Evolutionary conservation across 257 asterid genomes (phyloP).

Genomic region (Schizonepeta tenuifolia): DNA sequence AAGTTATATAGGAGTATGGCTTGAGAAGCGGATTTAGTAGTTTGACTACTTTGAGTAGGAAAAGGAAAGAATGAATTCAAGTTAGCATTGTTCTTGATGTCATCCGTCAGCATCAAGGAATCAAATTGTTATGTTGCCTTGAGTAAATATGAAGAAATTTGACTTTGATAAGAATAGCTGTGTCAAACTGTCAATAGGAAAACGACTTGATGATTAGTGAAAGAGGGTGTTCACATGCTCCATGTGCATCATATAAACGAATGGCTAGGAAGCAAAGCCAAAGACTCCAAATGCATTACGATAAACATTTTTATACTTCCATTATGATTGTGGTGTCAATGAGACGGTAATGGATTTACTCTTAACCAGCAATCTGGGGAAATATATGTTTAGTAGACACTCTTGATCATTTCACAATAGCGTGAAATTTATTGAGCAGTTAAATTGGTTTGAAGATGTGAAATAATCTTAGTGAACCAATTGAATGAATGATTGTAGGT

Average conservation of each 20-base stretch:
- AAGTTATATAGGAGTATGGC: not conserved
- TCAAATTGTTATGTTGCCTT: too few relatives aligned
- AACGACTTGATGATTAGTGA: too few relatives aligned
- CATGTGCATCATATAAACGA: too few relatives aligned
- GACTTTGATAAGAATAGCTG: not conserved
- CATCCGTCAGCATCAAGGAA: not conserved
- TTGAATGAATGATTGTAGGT: conserved; percentile 48
- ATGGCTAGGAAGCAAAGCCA: too few relatives aligned
- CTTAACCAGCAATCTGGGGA: not conserved
- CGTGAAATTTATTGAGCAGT: not conserved
- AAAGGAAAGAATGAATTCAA: not conserved
- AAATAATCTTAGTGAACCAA: not conserved
- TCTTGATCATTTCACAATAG: not conserved
- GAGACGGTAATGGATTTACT: not conserved
- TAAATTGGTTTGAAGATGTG: not conserved
- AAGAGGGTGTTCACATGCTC: too few relatives aligned
- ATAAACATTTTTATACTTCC: not conserved
- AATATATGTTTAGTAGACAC: not conserved
- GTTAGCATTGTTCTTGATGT: conserved; percentile 4
- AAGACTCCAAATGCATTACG: not conserved
- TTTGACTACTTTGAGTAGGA: not conserved
- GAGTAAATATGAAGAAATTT: too few relatives aligned
- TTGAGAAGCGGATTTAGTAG: not conserved
- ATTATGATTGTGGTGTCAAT: not conserved
- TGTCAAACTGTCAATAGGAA: not conserved